Evolutionary conservation across 805 yeast species (phyloP), one percentile per base, ranked within the genome.

Genomic region (Pichia occidentalis): DNA sequence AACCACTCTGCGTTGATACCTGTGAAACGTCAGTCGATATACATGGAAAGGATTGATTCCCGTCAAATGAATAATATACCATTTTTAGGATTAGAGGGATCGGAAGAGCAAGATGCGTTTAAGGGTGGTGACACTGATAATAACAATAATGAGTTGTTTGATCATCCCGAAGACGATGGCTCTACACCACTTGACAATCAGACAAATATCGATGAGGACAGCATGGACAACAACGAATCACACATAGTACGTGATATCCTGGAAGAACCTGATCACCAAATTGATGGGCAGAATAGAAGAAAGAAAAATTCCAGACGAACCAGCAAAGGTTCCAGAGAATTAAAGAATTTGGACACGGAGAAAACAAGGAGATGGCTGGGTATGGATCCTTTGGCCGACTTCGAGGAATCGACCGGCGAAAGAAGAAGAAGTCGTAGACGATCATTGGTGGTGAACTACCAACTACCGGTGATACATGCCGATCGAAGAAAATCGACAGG

Each of bases 401-500:
- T 33, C 26, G 37, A 37, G 8, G 48, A 38, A 17, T 13, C 34
- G 5, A 34, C 36, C 3, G 44, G 44, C 26, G 36, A 32, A n/a
- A 40, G 37, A 35, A 29, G 48, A 9, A 32, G 43, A 11, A 51
- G 48, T 36, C 65, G 85, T 18, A 61, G 76, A 17, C 70, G 76
- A 4, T 74, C 71, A 41, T 26, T 40, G 4, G 68, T 71, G 9
- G 74, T 85, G 5, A 74, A 77, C 53, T 85, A 85, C 49, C 75
- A 76, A 14, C 65, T 76, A 24, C 86, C 87, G 0, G 76, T 88
- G 1, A 56, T 81, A 37, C 64, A 82, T 27, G 72, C 70, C 12
- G 83, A 82, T 52, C 68, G 80, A 79, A 70, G 94, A 52, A 67
- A 90, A 46, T 76, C 75, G 24, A 65, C 77, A 0, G 80, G 64